Evolutionary conservation across 257 asterid species (phyloP).

Genomic region (Nicotiana benthamiana): DNA sequence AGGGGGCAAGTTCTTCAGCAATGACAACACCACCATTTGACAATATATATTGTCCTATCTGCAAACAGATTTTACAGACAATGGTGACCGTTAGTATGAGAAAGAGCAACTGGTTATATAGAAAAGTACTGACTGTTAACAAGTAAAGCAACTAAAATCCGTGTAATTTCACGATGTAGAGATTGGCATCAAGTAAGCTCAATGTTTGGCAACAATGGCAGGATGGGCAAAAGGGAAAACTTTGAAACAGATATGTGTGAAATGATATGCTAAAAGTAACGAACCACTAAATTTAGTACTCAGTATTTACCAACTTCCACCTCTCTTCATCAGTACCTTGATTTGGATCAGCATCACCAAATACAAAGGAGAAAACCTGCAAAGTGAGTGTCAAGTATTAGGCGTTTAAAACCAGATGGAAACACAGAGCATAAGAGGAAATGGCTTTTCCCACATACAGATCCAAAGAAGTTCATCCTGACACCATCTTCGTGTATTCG

Average conservation of each 20-base stretch:
- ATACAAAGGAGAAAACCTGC: conserved; percentile 89
- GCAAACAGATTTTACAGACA: conserved; percentile 11
- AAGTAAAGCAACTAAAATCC: background rate
- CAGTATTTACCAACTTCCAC: conserved; percentile 98
- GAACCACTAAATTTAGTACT: conserved; percentile 80
- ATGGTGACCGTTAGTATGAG: background rate
- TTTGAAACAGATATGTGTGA: background rate
- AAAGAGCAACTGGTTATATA: background rate
- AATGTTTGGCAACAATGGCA: background rate
- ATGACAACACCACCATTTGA: conserved; percentile 93
- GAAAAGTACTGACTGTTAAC: background rate
- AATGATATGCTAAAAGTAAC: conserved; percentile 29
- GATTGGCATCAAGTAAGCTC: background rate
- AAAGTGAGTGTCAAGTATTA: conserved; percentile 7
- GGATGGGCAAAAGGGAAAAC: background rate
- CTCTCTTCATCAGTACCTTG: conserved; percentile 98
- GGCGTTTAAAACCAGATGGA: conserved; percentile 1
- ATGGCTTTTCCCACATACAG: conserved; percentile 38
- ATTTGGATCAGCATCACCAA: conserved; percentile 98
- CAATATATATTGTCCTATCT: conserved; percentile 83
- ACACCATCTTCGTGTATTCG: conserved; percentile 39
- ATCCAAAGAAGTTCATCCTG: conserved; percentile 81
- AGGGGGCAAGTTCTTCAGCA: conserved; percentile 96
- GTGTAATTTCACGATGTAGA: background rate
- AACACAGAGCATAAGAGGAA: conserved; percentile 8